Percentiles rank a stretch among this genome's conserved stretches.
Conservation (phyloP, 1,284 basidiomycete species). For the Kalmanozyma brasiliensis region DNA sequence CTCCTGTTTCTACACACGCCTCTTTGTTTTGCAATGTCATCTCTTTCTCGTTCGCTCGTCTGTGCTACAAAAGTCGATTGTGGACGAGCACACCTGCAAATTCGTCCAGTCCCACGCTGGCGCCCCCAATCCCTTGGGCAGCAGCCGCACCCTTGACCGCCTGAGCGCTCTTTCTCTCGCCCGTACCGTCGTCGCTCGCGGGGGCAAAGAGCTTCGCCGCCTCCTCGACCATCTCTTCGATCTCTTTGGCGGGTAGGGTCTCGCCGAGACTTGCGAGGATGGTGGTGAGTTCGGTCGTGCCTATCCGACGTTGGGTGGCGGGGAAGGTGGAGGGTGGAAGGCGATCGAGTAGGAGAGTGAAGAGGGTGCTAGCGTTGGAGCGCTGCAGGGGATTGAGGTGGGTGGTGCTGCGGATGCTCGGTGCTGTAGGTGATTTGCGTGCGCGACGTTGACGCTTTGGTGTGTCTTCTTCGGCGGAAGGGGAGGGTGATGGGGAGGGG, state of each 20-base stretch:
- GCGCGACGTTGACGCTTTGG: constrained; percentile 11
- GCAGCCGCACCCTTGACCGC: constrained; percentile 30
- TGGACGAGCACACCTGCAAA: constrained; percentile 41
- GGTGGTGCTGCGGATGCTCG: constrained; percentile 16
- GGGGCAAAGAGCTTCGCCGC: constrained; percentile 44
- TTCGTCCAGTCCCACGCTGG: constrained; percentile 42
- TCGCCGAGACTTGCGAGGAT: constrained; percentile 27
- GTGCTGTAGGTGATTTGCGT: constrained; percentile 5
- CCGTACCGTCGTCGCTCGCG: constrained; percentile 8
- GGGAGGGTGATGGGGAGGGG: constrained; percentile 3
- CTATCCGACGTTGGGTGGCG: constrained; percentile 17
- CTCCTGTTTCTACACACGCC: not conserved
- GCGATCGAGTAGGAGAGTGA: constrained; percentile 23
- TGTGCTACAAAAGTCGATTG: constrained; percentile 25
- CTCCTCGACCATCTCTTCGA: constrained; percentile 50
- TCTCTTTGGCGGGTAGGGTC: constrained; percentile 38
- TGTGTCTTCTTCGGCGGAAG: constrained; percentile 1
- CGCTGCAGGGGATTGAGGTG: constrained; percentile 40
- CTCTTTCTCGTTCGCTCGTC: not conserved
- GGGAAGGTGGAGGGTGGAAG: constrained; percentile 22
- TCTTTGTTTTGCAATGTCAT: constrained; percentile 1
- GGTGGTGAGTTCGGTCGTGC: constrained; percentile 8
- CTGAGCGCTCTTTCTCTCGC: constrained; percentile 14
- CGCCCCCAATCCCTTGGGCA: constrained; percentile 16
- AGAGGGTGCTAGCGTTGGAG: constrained; percentile 12